A percentile compares a stretch with the other conserved stretches of the same genome.
phyloP scores from a whole-genome alignment of 345 rosid genomes.

The Euphorbia tirucalli region DNA sequence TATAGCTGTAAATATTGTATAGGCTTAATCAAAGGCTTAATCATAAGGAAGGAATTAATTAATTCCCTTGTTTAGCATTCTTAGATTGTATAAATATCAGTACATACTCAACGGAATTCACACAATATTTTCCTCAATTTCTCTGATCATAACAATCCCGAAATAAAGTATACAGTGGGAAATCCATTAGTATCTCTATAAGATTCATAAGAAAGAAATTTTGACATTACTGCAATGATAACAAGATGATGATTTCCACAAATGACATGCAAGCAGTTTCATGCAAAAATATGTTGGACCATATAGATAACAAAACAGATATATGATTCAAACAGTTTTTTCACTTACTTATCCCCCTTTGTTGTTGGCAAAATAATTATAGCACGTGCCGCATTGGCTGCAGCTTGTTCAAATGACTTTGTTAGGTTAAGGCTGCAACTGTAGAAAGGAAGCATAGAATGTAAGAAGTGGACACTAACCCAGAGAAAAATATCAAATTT shows the following conservation, averaged over 20 bases:
- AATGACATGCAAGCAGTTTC: no score
- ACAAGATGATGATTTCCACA: slow-evolving; percentile 6
- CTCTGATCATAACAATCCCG: no score
- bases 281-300: not conserved
- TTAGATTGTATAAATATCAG: no score
- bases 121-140: no score
- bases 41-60: no score
- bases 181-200: not conserved
- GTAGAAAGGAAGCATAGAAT: slow-evolving; percentile 36
- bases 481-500: slow-evolving; percentile 1
- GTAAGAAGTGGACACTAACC: slow-evolving; percentile 13
- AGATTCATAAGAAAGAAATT: not conserved
- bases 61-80: no score
- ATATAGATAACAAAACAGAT: not conserved
- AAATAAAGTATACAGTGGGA: not conserved
- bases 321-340: slow-evolving; percentile 2
- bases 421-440: slow-evolving; percentile 94
- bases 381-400: slow-evolving; percentile 82
- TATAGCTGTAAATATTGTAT: no score
- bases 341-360: slow-evolving; percentile 64
- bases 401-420: slow-evolving; percentile 87
- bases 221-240: not conserved
- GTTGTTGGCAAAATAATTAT: slow-evolving; percentile 81
- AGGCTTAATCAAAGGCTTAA: no score
- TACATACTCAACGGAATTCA: no score